Conservation (phyloP, 2,329 filamentous ascomycete species). For the Colletotrichum tamarilloi region DNA sequence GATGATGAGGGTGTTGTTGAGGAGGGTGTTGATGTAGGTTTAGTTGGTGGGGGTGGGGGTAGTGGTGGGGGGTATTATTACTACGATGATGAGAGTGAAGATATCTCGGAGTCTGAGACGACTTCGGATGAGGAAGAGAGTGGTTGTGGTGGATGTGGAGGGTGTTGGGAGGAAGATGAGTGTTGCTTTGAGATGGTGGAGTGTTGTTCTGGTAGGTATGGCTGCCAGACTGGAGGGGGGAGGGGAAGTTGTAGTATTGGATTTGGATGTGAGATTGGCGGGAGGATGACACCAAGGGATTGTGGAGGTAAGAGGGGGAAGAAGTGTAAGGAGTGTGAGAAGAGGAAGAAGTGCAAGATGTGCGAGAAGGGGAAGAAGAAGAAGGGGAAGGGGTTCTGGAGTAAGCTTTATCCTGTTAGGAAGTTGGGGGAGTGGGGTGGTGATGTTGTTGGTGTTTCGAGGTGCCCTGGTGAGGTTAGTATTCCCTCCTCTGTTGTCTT, state of each 20-base stretch:
- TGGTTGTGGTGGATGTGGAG: too few species aligned
- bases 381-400: neutral
- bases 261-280: neutral
- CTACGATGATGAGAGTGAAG: neutral
- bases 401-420: neutral
- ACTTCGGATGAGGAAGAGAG: neutral
- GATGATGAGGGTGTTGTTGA: neutral
- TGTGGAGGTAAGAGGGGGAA: neutral
- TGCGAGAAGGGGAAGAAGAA: neutral
- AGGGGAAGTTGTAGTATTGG: neutral
- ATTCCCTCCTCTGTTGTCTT: neutral
- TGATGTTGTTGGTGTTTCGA: constrained; percentile 19
- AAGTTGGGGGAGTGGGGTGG: constrained; percentile 20
- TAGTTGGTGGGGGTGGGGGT: too few species aligned
- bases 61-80: neutral
- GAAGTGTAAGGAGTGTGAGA: neutral
- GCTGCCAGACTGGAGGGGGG: neutral
- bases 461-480: constrained; percentile 29
- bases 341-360: neutral
- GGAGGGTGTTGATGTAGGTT: neutral
- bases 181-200: constrained; percentile 16
- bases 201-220: neutral
- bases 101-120: neutral
- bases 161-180: neutral
- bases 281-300: neutral